Base-by-base conservation (phyloP, 257 asterid species). In the Ilex asprella region DNA sequence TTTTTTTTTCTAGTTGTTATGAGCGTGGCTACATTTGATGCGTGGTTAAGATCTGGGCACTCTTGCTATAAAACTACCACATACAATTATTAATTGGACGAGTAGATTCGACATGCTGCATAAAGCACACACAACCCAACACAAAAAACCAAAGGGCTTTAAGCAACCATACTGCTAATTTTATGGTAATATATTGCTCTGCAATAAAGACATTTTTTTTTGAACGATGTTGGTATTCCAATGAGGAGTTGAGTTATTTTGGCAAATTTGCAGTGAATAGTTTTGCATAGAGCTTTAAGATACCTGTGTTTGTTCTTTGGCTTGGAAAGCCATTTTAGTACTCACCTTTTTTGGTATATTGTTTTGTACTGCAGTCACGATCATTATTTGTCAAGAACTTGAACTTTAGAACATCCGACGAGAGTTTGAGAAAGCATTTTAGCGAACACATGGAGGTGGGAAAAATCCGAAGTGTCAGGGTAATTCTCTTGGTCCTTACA, bases 301-400 rank as follows among this genome's bases (percentile, higher is more conserved):
- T 72, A 61, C 63, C 54, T 27, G 44, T 29, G 55, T 12, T 60
- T 29, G 59, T 64, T 16, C 60, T 16, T 50, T 32, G 13, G 12
- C 56, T 53, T 51, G 49, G 35, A 49, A 49, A 14, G 52, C 10
- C 52, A 10, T 46, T 46, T 14, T 10, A 46, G 14, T 13, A 51
- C 30, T 47, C 12, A 31, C 44, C 16, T 49, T 29, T 66, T 30
- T 65, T 67, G 15, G 41, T 30, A 53, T 46, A 8, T 60, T 56
- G 13, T 63, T 69, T 16, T 64, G 50, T 64, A 66, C 68, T 79
- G 27, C 86, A 92, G 99, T 89, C 97, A 31, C 91, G 99, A 70
- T 83, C 99, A 7, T 59, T 92, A 39, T 92, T 80, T 73, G 97
- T 92, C 59, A 89, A 86, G 86, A 89, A 92, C 80, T 77, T 92